Evolutionary conservation across 2,329 filamentous ascomycete genomes (phyloP).

Genomic region (Hypomyces perniciosus): DNA sequence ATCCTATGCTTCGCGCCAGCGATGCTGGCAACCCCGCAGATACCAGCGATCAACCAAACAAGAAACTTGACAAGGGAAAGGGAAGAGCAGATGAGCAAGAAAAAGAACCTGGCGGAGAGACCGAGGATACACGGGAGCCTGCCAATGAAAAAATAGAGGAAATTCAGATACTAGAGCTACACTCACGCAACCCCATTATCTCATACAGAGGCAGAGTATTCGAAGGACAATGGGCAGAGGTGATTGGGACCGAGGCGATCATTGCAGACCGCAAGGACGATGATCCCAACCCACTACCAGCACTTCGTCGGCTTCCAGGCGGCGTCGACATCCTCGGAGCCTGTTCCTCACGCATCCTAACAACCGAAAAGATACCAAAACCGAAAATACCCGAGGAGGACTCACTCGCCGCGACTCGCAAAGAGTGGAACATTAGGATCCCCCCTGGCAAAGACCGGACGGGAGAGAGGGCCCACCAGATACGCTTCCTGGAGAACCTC

Average conservation of each 20-base stretch:
- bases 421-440: conserved; percentile 39
- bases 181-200: conserved; percentile 69
- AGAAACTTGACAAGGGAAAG: conserved; percentile 11
- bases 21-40: neutral
- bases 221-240: conserved; percentile 72
- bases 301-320: conserved; percentile 45
- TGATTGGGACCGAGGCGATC: conserved; percentile 78
- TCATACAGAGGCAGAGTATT: conserved; percentile 75
- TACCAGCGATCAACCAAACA: neutral
- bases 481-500: conserved; percentile 58
- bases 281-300: conserved; percentile 38
- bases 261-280: conserved; percentile 53
- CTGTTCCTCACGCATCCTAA: conserved; percentile 63
- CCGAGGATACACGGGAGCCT: conserved; percentile 9
- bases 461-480: conserved; percentile 43
- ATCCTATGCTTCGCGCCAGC: conserved; percentile 29
- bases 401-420: conserved; percentile 33
- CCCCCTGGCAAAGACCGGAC: conserved; percentile 40
- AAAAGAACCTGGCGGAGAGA: conserved; percentile 5
- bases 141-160: conserved; percentile 21
- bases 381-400: conserved; percentile 34
- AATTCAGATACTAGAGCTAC: conserved; percentile 79
- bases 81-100: conserved; percentile 10
- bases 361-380: conserved; percentile 56
- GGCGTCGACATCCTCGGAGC: conserved; percentile 68